Evolutionary conservation across 139 green algal genomes (phyloP), one percentile per base, ranked within the genome.

Genomic region (Bryopsis sp.): DNA sequence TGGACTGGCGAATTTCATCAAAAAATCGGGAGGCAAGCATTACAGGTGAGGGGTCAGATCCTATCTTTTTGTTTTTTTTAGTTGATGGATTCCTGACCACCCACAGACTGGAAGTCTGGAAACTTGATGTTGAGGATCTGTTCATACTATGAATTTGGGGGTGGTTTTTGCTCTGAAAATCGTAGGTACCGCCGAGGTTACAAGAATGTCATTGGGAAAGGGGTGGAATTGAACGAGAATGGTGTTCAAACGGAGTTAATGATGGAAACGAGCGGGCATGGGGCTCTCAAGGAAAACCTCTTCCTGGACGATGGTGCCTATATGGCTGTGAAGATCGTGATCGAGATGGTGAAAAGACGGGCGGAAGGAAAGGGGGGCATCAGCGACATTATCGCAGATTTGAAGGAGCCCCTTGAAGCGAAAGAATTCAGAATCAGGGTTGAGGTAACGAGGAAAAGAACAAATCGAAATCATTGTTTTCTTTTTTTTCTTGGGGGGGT

Each of bases 261-360:
- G 86, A 97, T 98, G 87, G 93, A 98, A 76, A 98, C 93, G 31
- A 90, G 63, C 48, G 90, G 90, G 19, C 93, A 98, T 67, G 93
- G 93, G 2, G 93, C 93, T 1, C 79, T 96, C 71, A 84, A 88
- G 69, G 88, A 96, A 48, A 98, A 98, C 77, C 85, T 85, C 68
- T 97, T 86, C 71, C 78, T 98, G 69, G 92, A 98, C 58, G 92
- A 98, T 74, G 92, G 92, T 19, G 84, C 86, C 1, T 96, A 96
- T 76, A 78, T 88, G 58, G 89, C 92, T 1, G 77, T 95, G 3
- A 90, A 95, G 73, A 88, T 96, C 48, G 75, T 99, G 24, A 93
- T 96, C 28, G 82, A 91, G 74, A 70, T 85, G n/a, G 87, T 93
- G 28, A 67, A 76, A 5, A 62, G 74, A 38, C 48, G 71, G 26